phyloP scores from a whole-genome alignment of 352 stramenopile genomes.

The Globisporangium cystogenes region DNA sequence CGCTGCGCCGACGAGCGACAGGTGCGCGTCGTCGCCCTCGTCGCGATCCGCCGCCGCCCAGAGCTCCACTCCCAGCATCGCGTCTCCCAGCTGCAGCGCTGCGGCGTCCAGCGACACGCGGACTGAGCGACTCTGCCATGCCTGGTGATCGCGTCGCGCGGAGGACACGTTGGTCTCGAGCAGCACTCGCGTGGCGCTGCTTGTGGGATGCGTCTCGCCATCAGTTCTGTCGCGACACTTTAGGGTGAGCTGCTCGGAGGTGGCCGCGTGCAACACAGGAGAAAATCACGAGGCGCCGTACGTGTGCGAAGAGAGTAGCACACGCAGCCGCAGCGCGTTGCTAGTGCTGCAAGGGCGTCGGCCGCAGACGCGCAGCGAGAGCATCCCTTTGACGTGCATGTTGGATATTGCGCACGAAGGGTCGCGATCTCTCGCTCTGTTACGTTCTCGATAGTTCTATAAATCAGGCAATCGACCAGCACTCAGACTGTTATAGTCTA shows the following conservation, averaged over 20 bases:
- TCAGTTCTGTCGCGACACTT: too few species aligned
- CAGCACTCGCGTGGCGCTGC: not conserved
- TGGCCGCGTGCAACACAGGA: too few species aligned
- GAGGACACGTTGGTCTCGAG: not conserved
- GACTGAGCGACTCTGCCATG: not conserved
- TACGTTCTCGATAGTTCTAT: not conserved
- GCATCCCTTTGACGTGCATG: not conserved
- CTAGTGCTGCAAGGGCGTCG: not conserved
- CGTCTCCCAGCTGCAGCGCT: not conserved
- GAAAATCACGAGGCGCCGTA: too few species aligned
- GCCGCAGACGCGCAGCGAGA: not conserved
- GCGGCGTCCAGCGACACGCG: not conserved
- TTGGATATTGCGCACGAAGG: too few species aligned
- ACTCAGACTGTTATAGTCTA: not conserved
- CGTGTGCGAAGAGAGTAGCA: not conserved
- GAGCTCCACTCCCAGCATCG: conserved; percentile 2
- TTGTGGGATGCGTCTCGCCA: not conserved
- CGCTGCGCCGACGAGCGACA: conserved; percentile 7
- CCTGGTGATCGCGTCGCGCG: too few species aligned
- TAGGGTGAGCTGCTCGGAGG: too few species aligned
- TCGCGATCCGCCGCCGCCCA: not conserved
- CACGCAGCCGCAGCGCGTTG: not conserved
- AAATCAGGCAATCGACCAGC: not conserved
- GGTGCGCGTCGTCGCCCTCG: not conserved
- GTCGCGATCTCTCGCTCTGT: too few species aligned